A percentile compares a stretch with the other conserved stretches of the same genome.
phyloP scores from a whole-genome alignment of 177 flowering plant species.

The Tripterygium wilfordii region DNA sequence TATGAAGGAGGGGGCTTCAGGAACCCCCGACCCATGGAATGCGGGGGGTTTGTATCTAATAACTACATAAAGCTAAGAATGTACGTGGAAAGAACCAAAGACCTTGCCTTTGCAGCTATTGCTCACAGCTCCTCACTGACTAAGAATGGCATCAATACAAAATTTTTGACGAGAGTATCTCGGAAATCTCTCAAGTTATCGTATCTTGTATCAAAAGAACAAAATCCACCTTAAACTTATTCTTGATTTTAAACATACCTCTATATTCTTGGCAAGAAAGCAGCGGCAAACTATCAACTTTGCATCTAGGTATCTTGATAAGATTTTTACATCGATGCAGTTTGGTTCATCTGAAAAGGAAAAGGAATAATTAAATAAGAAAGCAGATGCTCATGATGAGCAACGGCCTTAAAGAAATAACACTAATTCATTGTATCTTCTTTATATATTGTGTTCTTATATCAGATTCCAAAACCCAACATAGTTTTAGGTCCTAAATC shows the following conservation, averaged over 20 bases:
- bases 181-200: background rate
- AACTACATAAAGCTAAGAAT: no score
- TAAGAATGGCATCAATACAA: background rate
- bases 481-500: background rate
- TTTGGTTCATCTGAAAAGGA: constrained; percentile 36
- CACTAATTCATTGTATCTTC: background rate
- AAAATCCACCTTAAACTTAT: background rate
- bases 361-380: background rate
- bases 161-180: background rate
- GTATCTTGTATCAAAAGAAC: background rate
- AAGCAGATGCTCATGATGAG: background rate
- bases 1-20: no score
- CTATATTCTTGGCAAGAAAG: constrained; percentile 17
- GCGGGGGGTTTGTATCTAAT: no score
- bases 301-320: constrained; percentile 71
- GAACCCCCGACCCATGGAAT: no score
- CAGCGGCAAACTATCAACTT: constrained; percentile 80
- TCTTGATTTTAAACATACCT: constrained; percentile 29
- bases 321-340: constrained; percentile 49
- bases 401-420: background rate
- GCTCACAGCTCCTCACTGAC: no score
- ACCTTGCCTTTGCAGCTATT: no score
- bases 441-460: background rate
- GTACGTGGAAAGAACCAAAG: no score
- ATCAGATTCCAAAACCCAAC: no score